phyloP scores from a whole-genome alignment of 768 basidiomycete species.

The Psilocybe subaeruginosa region DNA sequence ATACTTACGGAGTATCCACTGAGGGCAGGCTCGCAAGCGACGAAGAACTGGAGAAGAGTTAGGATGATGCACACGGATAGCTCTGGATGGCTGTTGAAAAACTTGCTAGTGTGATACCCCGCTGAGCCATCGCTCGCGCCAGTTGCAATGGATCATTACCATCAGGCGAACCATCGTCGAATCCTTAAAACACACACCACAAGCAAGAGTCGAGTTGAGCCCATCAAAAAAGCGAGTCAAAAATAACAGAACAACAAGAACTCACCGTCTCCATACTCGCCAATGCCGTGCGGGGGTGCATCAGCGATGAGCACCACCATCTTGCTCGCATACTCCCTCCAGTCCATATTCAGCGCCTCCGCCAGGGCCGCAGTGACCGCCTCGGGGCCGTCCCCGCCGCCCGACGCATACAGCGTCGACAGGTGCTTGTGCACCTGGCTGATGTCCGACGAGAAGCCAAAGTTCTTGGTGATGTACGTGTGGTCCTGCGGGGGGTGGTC shows the following conservation, averaged over 20 bases:
- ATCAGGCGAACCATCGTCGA: constrained; percentile 94
- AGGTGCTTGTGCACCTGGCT: constrained; percentile 84
- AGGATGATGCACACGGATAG: background rate
- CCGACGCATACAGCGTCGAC: constrained; percentile 83
- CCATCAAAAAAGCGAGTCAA: constrained; percentile 9
- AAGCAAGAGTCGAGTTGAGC: background rate
- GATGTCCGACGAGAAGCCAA: constrained; percentile 94
- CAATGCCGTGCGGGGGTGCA: constrained; percentile 97
- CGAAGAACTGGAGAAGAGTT: constrained; percentile 75
- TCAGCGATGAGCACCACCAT: constrained; percentile 98
- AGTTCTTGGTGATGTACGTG: constrained; percentile 91
- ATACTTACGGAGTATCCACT: constrained; percentile 83
- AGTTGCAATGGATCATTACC: constrained; percentile 88
- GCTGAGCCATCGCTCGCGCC: constrained; percentile 86
- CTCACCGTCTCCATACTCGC: constrained; percentile 94
- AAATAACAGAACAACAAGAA: constrained; percentile 11
- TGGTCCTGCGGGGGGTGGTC: constrained; percentile 98
- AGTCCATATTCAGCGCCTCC: constrained; percentile 87
- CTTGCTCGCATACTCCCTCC: constrained; percentile 87
- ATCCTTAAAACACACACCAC: constrained; percentile 53
- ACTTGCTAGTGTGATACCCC: constrained; percentile 88
- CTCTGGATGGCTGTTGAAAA: background rate
- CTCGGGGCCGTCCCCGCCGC: constrained; percentile 95
- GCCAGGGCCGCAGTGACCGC: constrained; percentile 93
- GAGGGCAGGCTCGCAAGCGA: constrained; percentile 97